Evolutionary conservation across 768 basidiomycete genomes (phyloP), one percentile per base, ranked within the genome.

Genomic region (Tubosaeta brunneosetosa): DNA sequence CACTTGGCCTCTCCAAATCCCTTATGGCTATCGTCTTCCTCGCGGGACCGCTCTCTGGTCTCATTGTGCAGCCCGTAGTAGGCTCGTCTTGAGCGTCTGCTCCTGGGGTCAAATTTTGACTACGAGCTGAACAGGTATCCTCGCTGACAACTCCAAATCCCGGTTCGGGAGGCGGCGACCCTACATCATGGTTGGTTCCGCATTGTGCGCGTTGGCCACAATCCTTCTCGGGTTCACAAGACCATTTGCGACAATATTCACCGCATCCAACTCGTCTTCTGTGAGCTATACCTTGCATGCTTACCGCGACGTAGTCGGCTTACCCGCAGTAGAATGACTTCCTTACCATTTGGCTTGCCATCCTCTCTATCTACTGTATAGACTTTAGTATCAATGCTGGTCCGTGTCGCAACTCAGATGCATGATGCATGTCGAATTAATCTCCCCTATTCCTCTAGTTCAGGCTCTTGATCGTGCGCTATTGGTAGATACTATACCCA

Each of bases 401-500:
- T 76, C 44, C 52, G 65, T 51, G 25, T 26, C 14, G 3, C 17
- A 14, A 25, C 37, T 36, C 47, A 36, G 22, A 22, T 22, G 22
- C 22, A 22, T 22, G 27, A 1, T 16, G 26, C 31, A 17, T 31
- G 44, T 13, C n/a, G 22, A 12, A 17, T 29, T 13, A 17, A 16
- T 47, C 53, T 62, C 17, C 49, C 32, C 19, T 46, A 29, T 48
- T 43, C 49, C 59, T 50, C 59, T 36, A 86, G 92, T 94, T 3
- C 88, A 88, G 74, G 91, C 93, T 1, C 82, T 92, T 17, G 92
- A 97, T 66, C 88, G 94, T 44, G 91, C 94, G 0, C 78, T 97
- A 10, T 74, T 97, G 8, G 91, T 98, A 1, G 94, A 98, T 64
- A 88, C 80, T 0, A 68, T 95, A 4, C 86, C 92, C 0, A 73